Evolutionary conservation across 106 monocot genomes (phyloP).

Genomic region (Dioscorea zingiberensis): DNA sequence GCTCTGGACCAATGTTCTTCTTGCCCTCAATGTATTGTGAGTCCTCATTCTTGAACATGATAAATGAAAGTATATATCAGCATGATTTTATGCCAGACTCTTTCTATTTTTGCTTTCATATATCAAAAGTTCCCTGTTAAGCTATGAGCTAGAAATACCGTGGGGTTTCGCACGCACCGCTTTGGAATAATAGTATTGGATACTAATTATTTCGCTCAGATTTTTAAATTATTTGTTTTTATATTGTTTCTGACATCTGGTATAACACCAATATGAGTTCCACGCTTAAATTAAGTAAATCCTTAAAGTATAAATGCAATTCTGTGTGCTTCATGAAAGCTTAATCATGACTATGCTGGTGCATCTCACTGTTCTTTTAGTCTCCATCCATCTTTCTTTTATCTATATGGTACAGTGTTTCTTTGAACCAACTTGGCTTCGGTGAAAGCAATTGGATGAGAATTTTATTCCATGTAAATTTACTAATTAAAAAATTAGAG

Average conservation of each 20-base stretch:
- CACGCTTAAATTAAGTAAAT: neutral
- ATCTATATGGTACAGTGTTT: too few species aligned
- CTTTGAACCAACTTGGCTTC: too few species aligned
- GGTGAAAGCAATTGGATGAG: too few species aligned
- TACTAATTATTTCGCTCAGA: neutral
- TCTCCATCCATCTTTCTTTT: too few species aligned
- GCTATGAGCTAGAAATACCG: neutral
- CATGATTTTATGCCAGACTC: neutral
- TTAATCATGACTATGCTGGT: too few species aligned
- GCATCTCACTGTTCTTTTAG: too few species aligned
- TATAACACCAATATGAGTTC: neutral
- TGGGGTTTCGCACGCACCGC: neutral
- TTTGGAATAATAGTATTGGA: neutral
- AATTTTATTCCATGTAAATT: too few species aligned
- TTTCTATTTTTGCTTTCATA: neutral
- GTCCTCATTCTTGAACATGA: constrained; percentile 7
- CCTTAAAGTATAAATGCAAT: too few species aligned
- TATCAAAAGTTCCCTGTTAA: neutral
- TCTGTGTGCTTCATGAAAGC: too few species aligned
- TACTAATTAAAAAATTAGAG: too few species aligned
- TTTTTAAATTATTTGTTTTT: neutral
- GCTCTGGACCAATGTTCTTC: constrained; percentile 60
- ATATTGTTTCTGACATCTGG: neutral
- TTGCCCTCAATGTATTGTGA: constrained; percentile 58
- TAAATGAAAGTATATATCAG: neutral